Base-by-base conservation (phyloP, 768 basidiomycete species). In the Sutorius australiensis region DNA sequence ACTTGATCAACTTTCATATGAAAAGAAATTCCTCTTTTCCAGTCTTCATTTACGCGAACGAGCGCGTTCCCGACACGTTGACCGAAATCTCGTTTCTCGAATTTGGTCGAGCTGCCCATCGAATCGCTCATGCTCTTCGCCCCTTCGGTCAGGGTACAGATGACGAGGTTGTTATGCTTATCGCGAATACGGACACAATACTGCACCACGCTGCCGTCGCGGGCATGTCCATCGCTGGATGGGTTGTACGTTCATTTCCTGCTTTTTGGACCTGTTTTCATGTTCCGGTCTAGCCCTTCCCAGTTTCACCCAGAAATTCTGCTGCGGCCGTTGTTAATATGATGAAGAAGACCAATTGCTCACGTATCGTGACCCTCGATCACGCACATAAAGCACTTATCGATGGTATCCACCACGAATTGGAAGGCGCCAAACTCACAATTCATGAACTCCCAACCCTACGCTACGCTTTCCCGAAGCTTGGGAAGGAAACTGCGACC, bases 151-250 rank as follows among this genome's bases (percentile, higher is more conserved):
- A 46, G 43, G 63, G 59, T 28, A 14, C 36, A 10, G 68, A 58
- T 3, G 55, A 47, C 6, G 54, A 67, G 4, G 48, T 66, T 5
- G 59, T 67, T 1, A 58, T 61, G 45, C 7, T 68, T 14, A 56
- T 68, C 0, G 66, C 60, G 3, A 64, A 65, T 6, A 58, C 54
- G 0, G 76, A 78, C 38, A 67, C 67, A 2, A 44, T 74, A 16
- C 61, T 71, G 13, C 66, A 75, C 42, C 69, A 73, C 40, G 65
- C 70, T 4, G 47, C 66, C 12, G 61, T 69, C 5, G 32, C 40
- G 0, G 75, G 75, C 7, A 67, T 78, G 40, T 62, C 75, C 2
- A 61, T 73, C 9, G 75, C 77, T 6, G 77, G 75, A 17, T 71
- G 67, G 52, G 47, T 67, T 0, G 69, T 70, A 50, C 30, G 65